These are phyloP conservation scores for Fusarium scirpi DNA, from an alignment of 2,329 filamentous ascomycete species.

Conservation along the genomic window DNA sequence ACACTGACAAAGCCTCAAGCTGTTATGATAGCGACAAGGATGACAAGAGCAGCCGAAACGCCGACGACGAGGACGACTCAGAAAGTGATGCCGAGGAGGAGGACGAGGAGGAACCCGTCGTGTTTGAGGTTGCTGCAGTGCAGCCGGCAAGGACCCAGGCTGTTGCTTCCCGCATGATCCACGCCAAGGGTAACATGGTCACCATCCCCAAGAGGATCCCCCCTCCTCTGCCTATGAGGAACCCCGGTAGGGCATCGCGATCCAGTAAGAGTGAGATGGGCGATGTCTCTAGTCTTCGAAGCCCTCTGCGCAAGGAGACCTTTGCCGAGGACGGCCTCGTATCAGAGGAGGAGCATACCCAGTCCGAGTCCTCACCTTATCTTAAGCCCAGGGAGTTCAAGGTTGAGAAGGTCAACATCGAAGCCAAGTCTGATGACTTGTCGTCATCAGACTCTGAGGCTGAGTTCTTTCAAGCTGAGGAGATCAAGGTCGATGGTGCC, in stretches of 20 bases:
- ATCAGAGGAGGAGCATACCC: constrained; percentile 41
- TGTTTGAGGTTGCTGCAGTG: constrained; percentile 74
- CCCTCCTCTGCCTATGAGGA: constrained; percentile 82
- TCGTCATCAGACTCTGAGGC: constrained; percentile 39
- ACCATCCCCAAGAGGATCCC: constrained; percentile 85
- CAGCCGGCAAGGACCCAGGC: constrained; percentile 67
- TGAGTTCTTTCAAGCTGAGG: constrained; percentile 40
- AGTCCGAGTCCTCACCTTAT: constrained; percentile 38
- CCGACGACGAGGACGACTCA: constrained; percentile 43
- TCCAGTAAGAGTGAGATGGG: constrained; percentile 66
- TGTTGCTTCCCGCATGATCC: constrained; percentile 73
- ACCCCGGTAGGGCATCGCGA: constrained; percentile 72
- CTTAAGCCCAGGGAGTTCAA: constrained; percentile 39
- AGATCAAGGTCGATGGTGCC: constrained; percentile 17
- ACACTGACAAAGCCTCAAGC: constrained; percentile 43
- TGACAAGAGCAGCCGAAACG: constrained; percentile 46
- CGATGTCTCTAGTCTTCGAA: constrained; percentile 65
- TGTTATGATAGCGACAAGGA: constrained; percentile 45
- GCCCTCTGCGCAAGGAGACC: constrained; percentile 64
- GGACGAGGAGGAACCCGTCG: constrained; percentile 69
- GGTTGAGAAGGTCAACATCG: constrained; percentile 31
- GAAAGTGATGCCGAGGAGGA: constrained; percentile 39
- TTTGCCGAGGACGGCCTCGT: constrained; percentile 55
- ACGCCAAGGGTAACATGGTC: constrained; percentile 81
- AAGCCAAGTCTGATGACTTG: constrained; percentile 13